These are phyloP conservation scores for Colletotrichum gigasporum DNA, from an alignment of 2,329 filamentous ascomycete species.

Conservation along the genomic window DNA sequence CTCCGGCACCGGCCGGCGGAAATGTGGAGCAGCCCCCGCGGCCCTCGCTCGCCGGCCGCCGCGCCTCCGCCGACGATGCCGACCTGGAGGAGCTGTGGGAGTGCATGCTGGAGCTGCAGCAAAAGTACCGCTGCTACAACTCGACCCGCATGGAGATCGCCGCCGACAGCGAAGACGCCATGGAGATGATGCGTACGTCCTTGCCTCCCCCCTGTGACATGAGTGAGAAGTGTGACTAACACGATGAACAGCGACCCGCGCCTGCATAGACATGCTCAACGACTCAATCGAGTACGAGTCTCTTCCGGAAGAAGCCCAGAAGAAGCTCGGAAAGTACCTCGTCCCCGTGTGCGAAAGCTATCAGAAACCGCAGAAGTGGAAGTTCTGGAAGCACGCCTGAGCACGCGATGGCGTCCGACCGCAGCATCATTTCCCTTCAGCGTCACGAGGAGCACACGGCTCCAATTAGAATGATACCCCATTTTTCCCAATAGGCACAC, in stretches of 20 bases:
- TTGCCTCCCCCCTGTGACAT: not conserved
- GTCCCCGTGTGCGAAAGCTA: constrained; percentile 10
- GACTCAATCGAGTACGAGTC: constrained; percentile 35
- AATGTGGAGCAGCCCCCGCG: not conserved
- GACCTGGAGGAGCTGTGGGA: constrained; percentile 31
- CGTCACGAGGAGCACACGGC: not conserved
- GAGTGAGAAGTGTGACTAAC: not conserved
- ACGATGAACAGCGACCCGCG: constrained; percentile 32
- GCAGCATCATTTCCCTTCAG: not conserved
- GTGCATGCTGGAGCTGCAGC: constrained; percentile 33
- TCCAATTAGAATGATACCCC: constrained; percentile 32
- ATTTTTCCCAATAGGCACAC: not conserved
- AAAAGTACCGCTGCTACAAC: constrained; percentile 33
- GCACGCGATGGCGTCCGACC: not conserved
- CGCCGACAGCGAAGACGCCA: constrained; percentile 28
- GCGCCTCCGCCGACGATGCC: constrained; percentile 21
- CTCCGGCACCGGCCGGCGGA: not conserved
- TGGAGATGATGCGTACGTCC: constrained; percentile 32
- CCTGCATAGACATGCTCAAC: constrained; percentile 37
- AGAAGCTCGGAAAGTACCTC: constrained; percentile 34
- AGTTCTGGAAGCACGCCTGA: constrained; percentile 34
- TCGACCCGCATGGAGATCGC: constrained; percentile 34
- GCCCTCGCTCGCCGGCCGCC: constrained; percentile 19
- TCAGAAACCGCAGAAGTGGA: constrained; percentile 32
- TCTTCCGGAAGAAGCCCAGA: constrained; percentile 36